Evolutionary conservation across 2,329 filamentous ascomycete genomes (phyloP), one percentile per base, ranked within the genome.

Genomic region (Fusarium metavorans): DNA sequence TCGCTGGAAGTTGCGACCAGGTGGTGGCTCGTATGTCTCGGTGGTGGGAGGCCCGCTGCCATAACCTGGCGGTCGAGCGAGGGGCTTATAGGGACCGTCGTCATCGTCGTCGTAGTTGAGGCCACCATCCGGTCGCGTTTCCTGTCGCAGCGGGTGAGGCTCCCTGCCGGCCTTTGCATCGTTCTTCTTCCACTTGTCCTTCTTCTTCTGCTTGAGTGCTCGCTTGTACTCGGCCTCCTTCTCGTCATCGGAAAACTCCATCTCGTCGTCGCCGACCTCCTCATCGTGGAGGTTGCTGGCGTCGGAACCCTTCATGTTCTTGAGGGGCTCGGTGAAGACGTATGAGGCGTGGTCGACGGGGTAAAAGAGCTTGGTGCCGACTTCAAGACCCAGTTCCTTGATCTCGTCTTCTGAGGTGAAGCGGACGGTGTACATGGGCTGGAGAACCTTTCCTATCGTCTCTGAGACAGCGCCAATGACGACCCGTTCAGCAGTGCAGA

Each of bases 231-330:
- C 94, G 9, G 93, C 93, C 83, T 99, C 97, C 76, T 94, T 93
- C 83, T 99, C 97, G 78, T 99, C 97, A 76, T 99, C 97, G 0
- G 96, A 98, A 82, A 98, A 98, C 80, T 98, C 97, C 77, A 95
- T 90, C 81, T 98, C 96, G 41, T 97, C 94, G 35, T 93, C 92
- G 18, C 85, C 91, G 9, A 95, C 89, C 84, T 98, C 96, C 82
- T 99, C 97, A 76, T 98, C 97, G 82, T 98, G 93, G 64, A 98
- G 88, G 81, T 98, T 98, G 61, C 95, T 97, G 10, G 97, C 96
- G 82, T 99, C 97, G 11, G 95, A 97, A 69, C 95, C 95, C 84
- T 97, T 98, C 78, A 93, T 81, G 62, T 88, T 89, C 82, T 93
- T 93, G 67, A 98, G 86, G 8, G 92, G 91, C 81, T 97, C 90